A percentile compares a stretch with the other conserved stretches of the same genome.
Evolutionary conservation across 345 rosid species (phyloP).

Genomic region (Corchorus olitorius): DNA sequence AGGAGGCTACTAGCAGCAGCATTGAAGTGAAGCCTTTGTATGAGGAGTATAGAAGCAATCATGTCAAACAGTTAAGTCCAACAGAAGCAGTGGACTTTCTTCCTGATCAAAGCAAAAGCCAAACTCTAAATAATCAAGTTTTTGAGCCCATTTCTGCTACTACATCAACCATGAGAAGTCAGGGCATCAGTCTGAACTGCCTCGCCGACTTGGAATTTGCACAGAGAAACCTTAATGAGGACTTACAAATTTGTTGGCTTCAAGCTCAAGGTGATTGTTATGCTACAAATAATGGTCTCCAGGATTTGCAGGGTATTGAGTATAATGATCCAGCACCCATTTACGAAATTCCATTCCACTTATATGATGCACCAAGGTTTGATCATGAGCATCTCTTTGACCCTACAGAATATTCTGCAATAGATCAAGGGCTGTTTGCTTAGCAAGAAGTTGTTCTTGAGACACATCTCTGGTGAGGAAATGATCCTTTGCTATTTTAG

Average conservation of each 20-base stretch:
- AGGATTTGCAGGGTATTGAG: slow-evolving; percentile 44
- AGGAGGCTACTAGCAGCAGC: slow-evolving; percentile 22
- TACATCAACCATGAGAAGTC: slow-evolving; percentile 37
- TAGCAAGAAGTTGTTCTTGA: slow-evolving; percentile 42
- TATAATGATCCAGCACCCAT: slow-evolving; percentile 40
- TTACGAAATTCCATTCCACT: slow-evolving; percentile 52
- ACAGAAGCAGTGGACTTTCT: slow-evolving; percentile 26
- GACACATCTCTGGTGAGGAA: not conserved
- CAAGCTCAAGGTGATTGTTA: slow-evolving; percentile 51
- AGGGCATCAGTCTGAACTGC: slow-evolving; percentile 39
- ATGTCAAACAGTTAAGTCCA: slow-evolving; percentile 28
- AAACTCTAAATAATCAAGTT: slow-evolving; percentile 29
- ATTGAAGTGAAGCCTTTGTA: slow-evolving; percentile 39
- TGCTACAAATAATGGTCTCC: slow-evolving; percentile 51
- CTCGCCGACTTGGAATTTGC: slow-evolving; percentile 39
- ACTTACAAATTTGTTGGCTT: slow-evolving; percentile 52
- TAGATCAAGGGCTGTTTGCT: slow-evolving; percentile 69
- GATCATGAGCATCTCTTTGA: slow-evolving; percentile 60
- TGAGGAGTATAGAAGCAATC: slow-evolving; percentile 36
- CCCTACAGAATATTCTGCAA: slow-evolving; percentile 54
- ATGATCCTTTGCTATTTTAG: slow-evolving; percentile 19
- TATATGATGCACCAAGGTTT: slow-evolving; percentile 53
- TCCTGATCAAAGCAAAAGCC: slow-evolving; percentile 35
- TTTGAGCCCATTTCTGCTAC: slow-evolving; percentile 37
- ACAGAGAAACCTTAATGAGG: slow-evolving; percentile 43